Evolutionary conservation across 305 asterid genomes (phyloP), one percentile per base, ranked within the genome.

Genomic region (Fraxinus floribunda): DNA sequence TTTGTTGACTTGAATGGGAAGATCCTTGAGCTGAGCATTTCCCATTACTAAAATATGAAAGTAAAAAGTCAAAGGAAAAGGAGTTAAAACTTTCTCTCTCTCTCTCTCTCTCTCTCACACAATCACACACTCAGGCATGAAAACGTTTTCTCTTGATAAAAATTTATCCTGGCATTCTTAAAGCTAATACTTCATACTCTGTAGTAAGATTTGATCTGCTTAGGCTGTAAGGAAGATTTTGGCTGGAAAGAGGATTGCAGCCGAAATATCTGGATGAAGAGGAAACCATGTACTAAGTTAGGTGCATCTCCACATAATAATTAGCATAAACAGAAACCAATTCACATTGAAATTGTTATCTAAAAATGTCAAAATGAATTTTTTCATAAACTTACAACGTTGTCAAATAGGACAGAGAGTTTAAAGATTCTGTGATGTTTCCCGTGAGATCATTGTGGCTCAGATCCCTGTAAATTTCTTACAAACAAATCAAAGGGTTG

Each of bases 361-460:
- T 30, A 46, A 75, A 75, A 36, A 32, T 41, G 41, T 7, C 57
- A 15, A 35, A 81, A 66, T 64, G n/a, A 4, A 29, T 34, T 55
- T 49, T 4, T 60, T 0, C 8, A 32, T 38, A 8, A 79, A 84
- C 97, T 91, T 90, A 92, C 97, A 92, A 41, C 35, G 77, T 83
- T 32, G 77, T 84, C 93, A 92, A 85, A 84, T 84, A 29, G 38
- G 87, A 80, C 82, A 91, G 81, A 79, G 83, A 78, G 83, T 79
- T 71, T 52, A 89, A 49, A 57, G 89, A 70, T 77, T 80, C 78
- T n/a, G 86, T 24, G 82, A 92, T 85, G 88, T 88, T 83, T 83
- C 94, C 97, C 26, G 46, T 79, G 79, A 92, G 87, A 78, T 85
- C 89, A 87, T 90, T 92, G 90, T 89, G 86, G 85, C 97, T 87